Evolutionary conservation across 1,284 basidiomycete genomes (phyloP), one percentile per base, ranked within the genome.

Genomic region (Hemileia vastatrix): DNA sequence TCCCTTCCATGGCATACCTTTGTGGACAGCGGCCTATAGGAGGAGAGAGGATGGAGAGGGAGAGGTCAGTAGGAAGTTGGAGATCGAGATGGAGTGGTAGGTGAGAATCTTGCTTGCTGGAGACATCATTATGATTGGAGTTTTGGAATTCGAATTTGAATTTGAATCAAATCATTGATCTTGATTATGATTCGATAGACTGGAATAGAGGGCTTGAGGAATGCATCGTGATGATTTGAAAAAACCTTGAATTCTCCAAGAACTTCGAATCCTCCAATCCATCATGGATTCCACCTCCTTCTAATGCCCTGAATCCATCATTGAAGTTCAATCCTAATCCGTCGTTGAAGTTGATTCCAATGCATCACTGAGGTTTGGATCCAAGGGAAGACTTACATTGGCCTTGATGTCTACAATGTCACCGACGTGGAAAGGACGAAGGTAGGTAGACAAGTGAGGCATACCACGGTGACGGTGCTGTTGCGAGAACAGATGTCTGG

Each of bases 341-440:
- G 15, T 40, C 36, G 11, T 40, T 40, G 36, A 40, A 11, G 36
- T 27, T 27, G 15, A 40, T 11, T 40, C 36, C 36, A 15, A 40
- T 40, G 36, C 9, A 9, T 40, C 36, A 11, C 27, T 27, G 27
- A 27, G 27, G 27, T 27, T 27, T 27, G 27, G 27, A 27, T 27
- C 27, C 15, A 15, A 40, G 36, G 11, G 15, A 15, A 40, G 11
- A 40, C 36, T 40, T 40, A 40, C 68, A 70, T 75, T 74, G 63
- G 73, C 73, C 67, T 71, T 70, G 68, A 75, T 75, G 72, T 75
- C 73, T 59, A 75, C 73, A 67, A 75, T 75, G 71, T 75, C 73
- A 65, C 73, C 73, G 36, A 72, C 65, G 66, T 74, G 71, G 73
- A 67, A 75, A 45, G 72, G 67, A 43, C 72, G 70, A 58, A 75